Percentiles rank a stretch among this genome's conserved stretches.
phyloP scores from a whole-genome alignment of 2,329 filamentous ascomycete species.

The Sclerotinia spermophila region DNA sequence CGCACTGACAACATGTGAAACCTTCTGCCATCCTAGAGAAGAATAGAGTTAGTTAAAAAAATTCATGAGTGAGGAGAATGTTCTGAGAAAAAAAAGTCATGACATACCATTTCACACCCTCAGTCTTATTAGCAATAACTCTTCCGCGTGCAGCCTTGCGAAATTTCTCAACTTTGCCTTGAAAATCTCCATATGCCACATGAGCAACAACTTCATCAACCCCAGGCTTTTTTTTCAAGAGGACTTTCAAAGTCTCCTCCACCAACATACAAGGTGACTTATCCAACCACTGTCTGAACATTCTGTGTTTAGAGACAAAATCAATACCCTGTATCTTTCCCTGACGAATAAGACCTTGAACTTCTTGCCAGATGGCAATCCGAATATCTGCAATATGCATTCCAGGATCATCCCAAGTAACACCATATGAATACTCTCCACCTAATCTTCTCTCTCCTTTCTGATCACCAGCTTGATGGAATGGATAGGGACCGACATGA shows the following conservation, averaged over 20 bases:
- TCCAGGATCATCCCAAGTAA: conserved; percentile 33
- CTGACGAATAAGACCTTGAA: conserved; percentile 21
- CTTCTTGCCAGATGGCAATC: conserved; percentile 30
- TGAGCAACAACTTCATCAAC: conserved; percentile 20
- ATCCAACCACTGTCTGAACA: conserved; percentile 32
- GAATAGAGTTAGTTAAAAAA: neutral
- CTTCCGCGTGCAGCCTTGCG: neutral
- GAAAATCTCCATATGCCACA: conserved; percentile 22
- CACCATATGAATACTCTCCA: conserved; percentile 27
- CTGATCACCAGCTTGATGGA: conserved; percentile 21
- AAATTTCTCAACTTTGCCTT: conserved; percentile 3
- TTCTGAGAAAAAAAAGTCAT: neutral
- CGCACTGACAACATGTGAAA: conserved; percentile 20
- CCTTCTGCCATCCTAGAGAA: conserved; percentile 16
- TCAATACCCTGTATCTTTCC: conserved; percentile 28
- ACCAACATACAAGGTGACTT: conserved; percentile 29
- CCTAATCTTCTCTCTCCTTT: neutral
- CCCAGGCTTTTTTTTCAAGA: conserved; percentile 15
- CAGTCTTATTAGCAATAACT: conserved; percentile 1
- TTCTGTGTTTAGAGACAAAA: conserved; percentile 20
- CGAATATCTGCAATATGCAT: conserved; percentile 14
- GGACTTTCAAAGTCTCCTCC: conserved; percentile 22
- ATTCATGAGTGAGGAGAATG: neutral
- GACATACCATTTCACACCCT: conserved; percentile 25
- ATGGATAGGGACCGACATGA: conserved; percentile 17